Evolutionary conservation across 1,139 yeast genomes (phyloP).

Genomic region (Arxiozyma heterogenica): DNA sequence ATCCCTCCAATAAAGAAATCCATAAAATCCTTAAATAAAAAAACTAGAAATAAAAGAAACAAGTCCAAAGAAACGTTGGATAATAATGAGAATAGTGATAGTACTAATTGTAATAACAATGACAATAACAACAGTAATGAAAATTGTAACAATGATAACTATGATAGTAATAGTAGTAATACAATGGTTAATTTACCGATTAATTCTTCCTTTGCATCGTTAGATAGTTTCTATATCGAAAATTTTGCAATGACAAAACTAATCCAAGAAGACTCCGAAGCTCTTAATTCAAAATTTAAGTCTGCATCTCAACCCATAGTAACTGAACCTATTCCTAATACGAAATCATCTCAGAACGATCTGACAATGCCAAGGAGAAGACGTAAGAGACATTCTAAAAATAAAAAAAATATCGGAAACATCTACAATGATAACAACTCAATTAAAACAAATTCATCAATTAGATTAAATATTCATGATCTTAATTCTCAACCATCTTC

Average conservation of each 20-base stretch:
- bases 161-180: background rate
- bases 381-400: background rate
- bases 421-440: background rate
- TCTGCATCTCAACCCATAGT: constrained; percentile 2
- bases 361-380: background rate
- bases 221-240: constrained; percentile 65
- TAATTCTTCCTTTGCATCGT: constrained; percentile 67
- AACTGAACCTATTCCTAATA: background rate
- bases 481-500: constrained; percentile 1
- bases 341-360: background rate
- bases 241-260: constrained; percentile 29
- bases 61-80: constrained; percentile 1
- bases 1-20: background rate
- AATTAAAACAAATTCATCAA: background rate
- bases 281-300: constrained; percentile 2
- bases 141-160: constrained; percentile 5
- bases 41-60: constrained; percentile 35
- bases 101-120: constrained; percentile 34
- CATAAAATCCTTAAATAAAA: constrained; percentile 1
- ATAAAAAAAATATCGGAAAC: background rate
- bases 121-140: constrained; percentile 35
- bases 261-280: constrained; percentile 4
- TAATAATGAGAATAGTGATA: constrained; percentile 5
- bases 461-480: background rate
- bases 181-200: constrained; percentile 47